Conservation (phyloP, 2,329 filamentous ascomycete genomes). For the Ophiostoma triangulosporum region DNA sequence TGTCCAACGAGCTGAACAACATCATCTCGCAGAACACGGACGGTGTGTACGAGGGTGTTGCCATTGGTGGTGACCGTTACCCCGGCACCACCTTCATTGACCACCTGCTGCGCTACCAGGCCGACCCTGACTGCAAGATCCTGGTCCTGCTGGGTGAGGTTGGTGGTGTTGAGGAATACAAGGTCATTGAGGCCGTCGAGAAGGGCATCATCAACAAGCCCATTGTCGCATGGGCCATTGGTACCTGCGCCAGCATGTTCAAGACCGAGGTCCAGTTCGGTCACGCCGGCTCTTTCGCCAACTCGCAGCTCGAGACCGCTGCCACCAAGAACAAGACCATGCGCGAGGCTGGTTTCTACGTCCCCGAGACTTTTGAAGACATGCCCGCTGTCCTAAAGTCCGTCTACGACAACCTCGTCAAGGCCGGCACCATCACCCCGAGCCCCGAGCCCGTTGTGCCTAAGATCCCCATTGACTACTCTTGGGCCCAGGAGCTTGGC, state of each 20-base stretch:
- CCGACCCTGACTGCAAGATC: slow-evolving; percentile 96
- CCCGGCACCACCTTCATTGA: slow-evolving; percentile 99
- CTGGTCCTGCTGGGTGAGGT: slow-evolving; percentile 93
- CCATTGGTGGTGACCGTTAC: slow-evolving; percentile 98
- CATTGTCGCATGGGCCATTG: slow-evolving; percentile 97
- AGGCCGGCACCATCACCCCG: slow-evolving; percentile 72
- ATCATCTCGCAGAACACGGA: slow-evolving; percentile 94
- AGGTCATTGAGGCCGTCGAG: slow-evolving; percentile 97
- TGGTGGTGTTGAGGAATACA: slow-evolving; percentile 98
- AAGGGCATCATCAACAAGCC: slow-evolving; percentile 91
- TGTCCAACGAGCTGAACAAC: slow-evolving; percentile 99
- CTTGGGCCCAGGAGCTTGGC: slow-evolving; percentile 97
- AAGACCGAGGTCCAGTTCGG: slow-evolving; percentile 99
- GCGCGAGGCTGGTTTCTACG: slow-evolving; percentile 86
- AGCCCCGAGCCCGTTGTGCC: slow-evolving; percentile 81
- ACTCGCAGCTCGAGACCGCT: slow-evolving; percentile 97
- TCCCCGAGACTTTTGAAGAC: slow-evolving; percentile 94
- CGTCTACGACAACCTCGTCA: slow-evolving; percentile 82
- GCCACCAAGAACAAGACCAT: slow-evolving; percentile 94
- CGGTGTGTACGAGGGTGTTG: slow-evolving; percentile 97
- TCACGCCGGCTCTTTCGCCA: slow-evolving; percentile 96
- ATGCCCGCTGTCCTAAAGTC: slow-evolving; percentile 62
- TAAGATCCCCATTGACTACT: slow-evolving; percentile 99
- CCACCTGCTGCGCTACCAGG: slow-evolving; percentile 91
- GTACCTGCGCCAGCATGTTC: slow-evolving; percentile 98